Conservation (phyloP, 495 filamentous ascomycete genomes). For the Elasticomyces elasticus region DNA sequence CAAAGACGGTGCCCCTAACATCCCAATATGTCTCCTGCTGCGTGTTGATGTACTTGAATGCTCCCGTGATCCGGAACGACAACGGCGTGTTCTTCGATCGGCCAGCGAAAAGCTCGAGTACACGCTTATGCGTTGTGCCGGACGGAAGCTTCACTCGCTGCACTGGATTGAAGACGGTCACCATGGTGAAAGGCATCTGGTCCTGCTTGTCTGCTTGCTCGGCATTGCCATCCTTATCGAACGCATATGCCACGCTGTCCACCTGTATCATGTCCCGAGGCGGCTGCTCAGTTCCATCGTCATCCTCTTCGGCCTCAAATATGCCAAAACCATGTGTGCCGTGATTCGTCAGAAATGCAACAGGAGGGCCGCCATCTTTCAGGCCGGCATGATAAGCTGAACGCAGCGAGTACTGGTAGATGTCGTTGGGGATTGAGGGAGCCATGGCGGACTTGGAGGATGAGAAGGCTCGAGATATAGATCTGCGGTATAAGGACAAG, state of each 20-base stretch:
- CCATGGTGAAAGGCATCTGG: slow-evolving; percentile 20
- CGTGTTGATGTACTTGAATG: slow-evolving; percentile 17
- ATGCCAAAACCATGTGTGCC: slow-evolving; percentile 24
- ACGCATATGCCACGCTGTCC: slow-evolving; percentile 14
- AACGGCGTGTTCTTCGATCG: slow-evolving; percentile 20
- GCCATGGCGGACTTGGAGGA: slow-evolving; percentile 7
- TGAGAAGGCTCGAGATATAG: neutral
- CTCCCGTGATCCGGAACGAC: slow-evolving; percentile 17
- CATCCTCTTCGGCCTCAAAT: slow-evolving; percentile 14
- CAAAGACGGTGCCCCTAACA: slow-evolving; percentile 22
- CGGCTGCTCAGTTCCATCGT: slow-evolving; percentile 1
- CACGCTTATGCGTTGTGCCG: slow-evolving; percentile 2
- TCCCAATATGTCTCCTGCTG: slow-evolving; percentile 13
- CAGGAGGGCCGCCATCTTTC: slow-evolving; percentile 17
- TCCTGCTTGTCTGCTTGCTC: slow-evolving; percentile 13
- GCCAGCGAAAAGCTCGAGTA: slow-evolving; percentile 16
- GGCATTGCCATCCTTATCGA: slow-evolving; percentile 14
- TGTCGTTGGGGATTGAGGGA: slow-evolving; percentile 23
- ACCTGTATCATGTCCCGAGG: slow-evolving; percentile 19
- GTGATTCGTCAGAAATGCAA: slow-evolving; percentile 20
- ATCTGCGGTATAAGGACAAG: neutral
- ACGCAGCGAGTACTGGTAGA: slow-evolving; percentile 23
- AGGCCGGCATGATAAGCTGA: slow-evolving; percentile 20
- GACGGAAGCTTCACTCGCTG: slow-evolving; percentile 7
- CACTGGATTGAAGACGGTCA: slow-evolving; percentile 19